A percentile compares a stretch with the other conserved stretches of the same genome.
Evolutionary conservation across 1,284 basidiomycete genomes (phyloP).

Genomic region (Abortiporus biennis): DNA sequence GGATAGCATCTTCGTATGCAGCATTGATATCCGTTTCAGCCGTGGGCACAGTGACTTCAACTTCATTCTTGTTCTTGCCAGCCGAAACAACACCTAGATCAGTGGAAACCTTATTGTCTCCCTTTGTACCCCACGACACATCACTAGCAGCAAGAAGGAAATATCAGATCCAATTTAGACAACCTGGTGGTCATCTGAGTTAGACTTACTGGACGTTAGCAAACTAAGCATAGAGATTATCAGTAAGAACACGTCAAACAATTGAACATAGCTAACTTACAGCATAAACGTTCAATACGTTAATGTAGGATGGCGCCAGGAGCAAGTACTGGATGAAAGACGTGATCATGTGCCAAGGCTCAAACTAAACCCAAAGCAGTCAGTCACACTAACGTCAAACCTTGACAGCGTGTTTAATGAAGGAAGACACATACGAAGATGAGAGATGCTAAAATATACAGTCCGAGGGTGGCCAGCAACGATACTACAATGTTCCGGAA

Average conservation of each 20-base stretch:
- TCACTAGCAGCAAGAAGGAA: too few species aligned
- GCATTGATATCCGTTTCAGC: slow-evolving; percentile 85
- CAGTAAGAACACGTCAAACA: slow-evolving; percentile 4
- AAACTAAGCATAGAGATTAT: slow-evolving; percentile 40
- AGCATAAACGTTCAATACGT: slow-evolving; percentile 85
- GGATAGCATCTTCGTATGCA: slow-evolving; percentile 80
- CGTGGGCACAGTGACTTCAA: slow-evolving; percentile 77
- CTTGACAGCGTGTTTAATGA: slow-evolving; percentile 1
- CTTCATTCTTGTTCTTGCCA: slow-evolving; percentile 59
- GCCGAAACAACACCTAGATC: slow-evolving; percentile 73
- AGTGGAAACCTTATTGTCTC: slow-evolving; percentile 80
- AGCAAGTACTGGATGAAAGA: slow-evolving; percentile 93
- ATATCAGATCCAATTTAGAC: too few species aligned
- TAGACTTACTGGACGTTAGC: slow-evolving; percentile 72
- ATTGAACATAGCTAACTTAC: slow-evolving; percentile 36
- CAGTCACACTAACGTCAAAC: slow-evolving; percentile 1
- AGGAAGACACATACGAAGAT: slow-evolving; percentile 62
- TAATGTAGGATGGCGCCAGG: slow-evolving; percentile 89
- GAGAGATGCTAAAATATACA: slow-evolving; percentile 78
- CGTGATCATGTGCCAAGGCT: slow-evolving; percentile 92
- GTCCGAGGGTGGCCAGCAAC: slow-evolving; percentile 77
- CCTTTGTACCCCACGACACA: slow-evolving; percentile 89
- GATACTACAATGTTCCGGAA: slow-evolving; percentile 87
- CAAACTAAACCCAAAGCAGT: slow-evolving; percentile 44
- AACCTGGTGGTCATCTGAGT: too few species aligned